phyloP scores from a whole-genome alignment of 805 yeast genomes.

The Cyberlindnera euphorbiiphila region DNA sequence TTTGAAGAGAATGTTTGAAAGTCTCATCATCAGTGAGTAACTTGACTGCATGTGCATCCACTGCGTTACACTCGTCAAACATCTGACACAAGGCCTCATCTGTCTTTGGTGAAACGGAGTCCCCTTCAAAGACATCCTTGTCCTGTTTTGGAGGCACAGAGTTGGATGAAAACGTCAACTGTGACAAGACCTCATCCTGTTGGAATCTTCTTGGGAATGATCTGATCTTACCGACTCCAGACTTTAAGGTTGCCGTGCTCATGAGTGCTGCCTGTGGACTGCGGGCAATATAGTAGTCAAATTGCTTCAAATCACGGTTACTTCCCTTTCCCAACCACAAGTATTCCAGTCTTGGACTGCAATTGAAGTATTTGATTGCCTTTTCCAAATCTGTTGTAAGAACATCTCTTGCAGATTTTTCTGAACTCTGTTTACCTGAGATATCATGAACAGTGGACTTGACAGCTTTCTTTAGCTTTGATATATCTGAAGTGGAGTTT shows the following conservation, averaged over 20 bases:
- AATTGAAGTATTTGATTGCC: constrained; percentile 22
- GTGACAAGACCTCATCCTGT: constrained; percentile 16
- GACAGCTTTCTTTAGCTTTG: constrained; percentile 60
- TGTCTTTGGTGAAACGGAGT: not conserved
- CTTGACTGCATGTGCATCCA: not conserved
- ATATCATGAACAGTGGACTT: constrained; percentile 72
- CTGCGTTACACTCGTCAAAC: constrained; percentile 1
- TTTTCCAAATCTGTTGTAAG: constrained; percentile 37
- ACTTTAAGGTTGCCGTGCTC: constrained; percentile 19
- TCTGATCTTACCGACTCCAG: constrained; percentile 28
- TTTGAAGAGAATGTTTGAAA: constrained; percentile 9
- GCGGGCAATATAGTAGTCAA: constrained; percentile 15
- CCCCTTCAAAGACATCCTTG: not conserved
- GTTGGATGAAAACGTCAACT: constrained; percentile 5
- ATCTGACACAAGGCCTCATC: not conserved
- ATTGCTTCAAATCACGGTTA: constrained; percentile 31
- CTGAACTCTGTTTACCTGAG: constrained; percentile 36
- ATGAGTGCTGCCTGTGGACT: constrained; percentile 8
- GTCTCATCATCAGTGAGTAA: constrained; percentile 14
- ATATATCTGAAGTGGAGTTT: constrained; percentile 38
- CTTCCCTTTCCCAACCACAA: constrained; percentile 52
- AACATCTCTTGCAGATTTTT: constrained; percentile 34
- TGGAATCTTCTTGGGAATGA: constrained; percentile 25
- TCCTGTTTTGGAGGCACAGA: not conserved
- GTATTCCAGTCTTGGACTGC: constrained; percentile 35